Evolutionary conservation across 1,284 basidiomycete genomes (phyloP).

Genomic region (Golubevia pallescens): DNA sequence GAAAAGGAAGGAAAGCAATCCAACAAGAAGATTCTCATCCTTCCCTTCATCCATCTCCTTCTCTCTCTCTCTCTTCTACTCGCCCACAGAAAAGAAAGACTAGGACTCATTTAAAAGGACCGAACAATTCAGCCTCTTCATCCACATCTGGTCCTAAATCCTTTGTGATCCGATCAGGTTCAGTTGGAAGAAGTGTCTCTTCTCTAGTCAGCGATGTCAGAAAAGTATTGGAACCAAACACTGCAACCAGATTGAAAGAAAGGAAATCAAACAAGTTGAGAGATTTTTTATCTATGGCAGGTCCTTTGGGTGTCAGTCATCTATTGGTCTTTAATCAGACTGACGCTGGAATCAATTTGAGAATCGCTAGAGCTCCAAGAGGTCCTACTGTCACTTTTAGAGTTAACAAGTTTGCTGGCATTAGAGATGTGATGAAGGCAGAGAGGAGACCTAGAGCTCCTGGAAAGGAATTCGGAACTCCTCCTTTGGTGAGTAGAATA

Average conservation of each 20-base stretch:
- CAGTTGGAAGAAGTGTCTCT: not conserved
- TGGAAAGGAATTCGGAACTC: constrained; percentile 82
- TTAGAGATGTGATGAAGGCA: constrained; percentile 79
- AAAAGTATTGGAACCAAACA: constrained; percentile 97
- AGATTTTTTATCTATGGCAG: constrained; percentile 92
- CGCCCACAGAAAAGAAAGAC: not conserved
- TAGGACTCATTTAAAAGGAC: not conserved
- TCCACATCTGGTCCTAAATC: not conserved
- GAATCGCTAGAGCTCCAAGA: constrained; percentile 85
- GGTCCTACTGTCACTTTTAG: constrained; percentile 95
- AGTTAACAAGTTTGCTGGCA: constrained; percentile 87
- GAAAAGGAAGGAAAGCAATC: not conserved
- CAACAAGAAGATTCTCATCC: not conserved
- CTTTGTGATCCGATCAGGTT: not conserved
- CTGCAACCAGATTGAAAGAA: constrained; percentile 91
- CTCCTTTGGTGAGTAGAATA: constrained; percentile 74
- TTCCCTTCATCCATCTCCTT: not conserved
- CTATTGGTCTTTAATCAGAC: constrained; percentile 77
- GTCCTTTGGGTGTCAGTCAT: constrained; percentile 89
- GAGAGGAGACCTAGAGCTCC: constrained; percentile 76
- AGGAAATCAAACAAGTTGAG: constrained; percentile 88
- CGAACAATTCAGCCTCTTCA: not conserved
- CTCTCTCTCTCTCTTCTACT: not conserved
- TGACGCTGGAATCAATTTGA: constrained; percentile 69
- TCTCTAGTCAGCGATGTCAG: constrained; percentile 83